Evolutionary conservation across 352 stramenopile species (phyloP).

Genomic region (Thalassiosira mediterranea): DNA sequence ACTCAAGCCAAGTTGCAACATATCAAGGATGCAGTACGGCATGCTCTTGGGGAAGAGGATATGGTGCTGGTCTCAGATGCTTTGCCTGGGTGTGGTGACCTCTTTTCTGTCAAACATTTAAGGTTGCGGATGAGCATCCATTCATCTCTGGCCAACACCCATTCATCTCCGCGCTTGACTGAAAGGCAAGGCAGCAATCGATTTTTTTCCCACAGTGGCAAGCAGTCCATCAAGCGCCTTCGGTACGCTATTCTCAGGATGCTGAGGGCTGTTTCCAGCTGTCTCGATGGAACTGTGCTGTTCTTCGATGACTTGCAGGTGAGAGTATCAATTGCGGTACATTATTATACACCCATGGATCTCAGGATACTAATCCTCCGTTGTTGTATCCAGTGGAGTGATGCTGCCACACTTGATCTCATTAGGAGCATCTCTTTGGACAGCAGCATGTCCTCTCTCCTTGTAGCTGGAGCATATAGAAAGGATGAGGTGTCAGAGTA

Average conservation of each 20-base stretch:
- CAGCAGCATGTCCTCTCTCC: not conserved
- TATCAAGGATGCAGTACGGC: not conserved
- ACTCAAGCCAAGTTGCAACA: not conserved
- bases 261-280: not conserved
- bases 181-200: not conserved
- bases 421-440: conserved; percentile 7
- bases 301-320: conserved; percentile 8
- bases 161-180: not conserved
- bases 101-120: too few relatives aligned
- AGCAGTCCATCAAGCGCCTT: not conserved
- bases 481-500: conserved; percentile 6
- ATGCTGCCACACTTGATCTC: not conserved
- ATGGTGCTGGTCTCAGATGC: not conserved
- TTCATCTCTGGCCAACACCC: too few relatives aligned
- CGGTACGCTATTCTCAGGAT: not conserved
- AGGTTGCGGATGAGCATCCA: too few relatives aligned
- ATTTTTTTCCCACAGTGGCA: not conserved
- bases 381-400: conserved; percentile 5
- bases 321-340: not conserved
- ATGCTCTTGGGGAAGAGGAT: not conserved
- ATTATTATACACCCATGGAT: too few relatives aligned
- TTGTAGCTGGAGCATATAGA: conserved; percentile 5
- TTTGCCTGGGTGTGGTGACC: not conserved
- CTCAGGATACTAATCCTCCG: too few relatives aligned
- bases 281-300: not conserved